Conservation (phyloP, 2,329 filamentous ascomycete genomes). For the Botrytis tulipae region DNA sequence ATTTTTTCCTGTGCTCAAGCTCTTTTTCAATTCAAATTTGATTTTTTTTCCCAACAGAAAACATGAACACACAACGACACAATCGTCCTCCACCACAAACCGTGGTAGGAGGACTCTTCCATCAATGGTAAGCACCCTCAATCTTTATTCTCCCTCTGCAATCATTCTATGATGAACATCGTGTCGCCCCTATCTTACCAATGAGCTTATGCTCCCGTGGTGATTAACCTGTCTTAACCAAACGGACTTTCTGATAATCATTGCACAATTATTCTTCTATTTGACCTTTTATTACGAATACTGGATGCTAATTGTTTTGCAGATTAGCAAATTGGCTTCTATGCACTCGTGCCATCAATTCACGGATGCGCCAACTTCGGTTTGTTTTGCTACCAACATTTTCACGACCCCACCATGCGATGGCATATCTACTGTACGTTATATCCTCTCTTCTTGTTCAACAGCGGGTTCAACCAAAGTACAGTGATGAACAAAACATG, state of each 20-base stretch:
- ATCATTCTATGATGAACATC: constrained; percentile 50
- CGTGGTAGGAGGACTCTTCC: constrained; percentile 3
- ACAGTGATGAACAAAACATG: constrained; percentile 45
- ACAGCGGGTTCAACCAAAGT: constrained; percentile 22
- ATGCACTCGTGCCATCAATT: neutral
- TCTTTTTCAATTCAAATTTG: neutral
- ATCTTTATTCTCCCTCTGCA: constrained; percentile 12
- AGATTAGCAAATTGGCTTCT: constrained; percentile 12
- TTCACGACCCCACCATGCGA: neutral
- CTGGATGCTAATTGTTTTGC: constrained; percentile 25
- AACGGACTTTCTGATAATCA: constrained; percentile 51
- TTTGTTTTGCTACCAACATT: constrained; percentile 1
- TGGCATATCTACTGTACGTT: constrained; percentile 33
- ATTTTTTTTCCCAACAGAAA: neutral
- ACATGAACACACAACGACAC: neutral
- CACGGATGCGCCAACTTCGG: neutral
- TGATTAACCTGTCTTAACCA: constrained; percentile 59
- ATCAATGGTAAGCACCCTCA: constrained; percentile 11
- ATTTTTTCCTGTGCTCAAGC: constrained; percentile 12
- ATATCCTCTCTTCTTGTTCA: neutral
- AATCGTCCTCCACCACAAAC: neutral
- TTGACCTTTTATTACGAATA: neutral
- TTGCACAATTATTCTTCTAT: neutral
- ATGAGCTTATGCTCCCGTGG: constrained; percentile 44
- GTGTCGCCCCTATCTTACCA: constrained; percentile 60